Percentiles rank a stretch among this genome's conserved stretches.
These are phyloP conservation scores for Reutealis trisperma DNA, from an alignment of 345 rosid species.

Conservation along the genomic window DNA sequence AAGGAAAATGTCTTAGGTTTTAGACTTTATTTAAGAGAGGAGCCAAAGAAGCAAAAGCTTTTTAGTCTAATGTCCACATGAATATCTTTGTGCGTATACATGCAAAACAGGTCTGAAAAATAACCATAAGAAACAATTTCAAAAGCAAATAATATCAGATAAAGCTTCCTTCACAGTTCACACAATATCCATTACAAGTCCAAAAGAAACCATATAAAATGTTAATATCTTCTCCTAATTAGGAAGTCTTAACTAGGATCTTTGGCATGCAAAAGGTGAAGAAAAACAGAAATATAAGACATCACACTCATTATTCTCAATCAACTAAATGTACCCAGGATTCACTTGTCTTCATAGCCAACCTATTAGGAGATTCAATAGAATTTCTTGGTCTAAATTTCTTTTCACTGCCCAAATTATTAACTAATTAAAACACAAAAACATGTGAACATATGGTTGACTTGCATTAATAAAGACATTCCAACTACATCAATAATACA, in stretches of 20 bases:
- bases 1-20: background rate
- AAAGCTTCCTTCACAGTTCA: background rate
- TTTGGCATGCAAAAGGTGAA: conserved; percentile 4
- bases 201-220: background rate
- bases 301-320: background rate
- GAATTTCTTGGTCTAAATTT: conserved; percentile 5
- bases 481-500: conserved; percentile 21
- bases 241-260: conserved; percentile 8
- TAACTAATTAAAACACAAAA: conserved; percentile 9
- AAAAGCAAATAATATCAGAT: background rate
- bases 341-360: conserved; percentile 11
- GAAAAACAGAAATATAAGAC: conserved; percentile 10
- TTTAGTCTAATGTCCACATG: too few relatives aligned
- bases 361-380: background rate
- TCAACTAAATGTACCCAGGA: conserved; percentile 10
- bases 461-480: conserved; percentile 23
- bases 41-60: background rate
- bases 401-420: conserved; percentile 6
- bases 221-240: conserved; percentile 1
- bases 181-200: conserved; percentile 1
- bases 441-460: conserved; percentile 20
- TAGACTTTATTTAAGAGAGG: background rate
- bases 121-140: background rate
- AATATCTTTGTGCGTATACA: too few relatives aligned
- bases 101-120: too few relatives aligned